Percentiles rank a stretch among this genome's conserved stretches.
These are phyloP conservation scores for Termitomyces sp. DNA, from an alignment of 768 basidiomycete genomes.

Conservation along the genomic window DNA sequence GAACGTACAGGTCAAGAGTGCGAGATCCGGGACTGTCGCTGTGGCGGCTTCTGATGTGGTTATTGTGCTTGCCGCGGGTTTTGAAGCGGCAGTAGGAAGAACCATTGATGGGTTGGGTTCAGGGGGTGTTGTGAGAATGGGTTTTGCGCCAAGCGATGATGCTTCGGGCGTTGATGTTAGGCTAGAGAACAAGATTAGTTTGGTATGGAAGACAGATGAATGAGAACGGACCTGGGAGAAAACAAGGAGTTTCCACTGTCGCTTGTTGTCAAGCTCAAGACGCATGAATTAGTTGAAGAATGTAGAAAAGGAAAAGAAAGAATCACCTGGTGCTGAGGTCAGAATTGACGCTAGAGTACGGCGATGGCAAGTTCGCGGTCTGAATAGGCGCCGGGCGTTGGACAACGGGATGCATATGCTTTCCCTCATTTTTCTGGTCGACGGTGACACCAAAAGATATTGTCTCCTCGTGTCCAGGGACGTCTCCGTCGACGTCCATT, in stretches of 20 bases:
- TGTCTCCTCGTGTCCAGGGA: neutral
- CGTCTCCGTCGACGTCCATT: conserved; percentile 11
- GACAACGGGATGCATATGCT: conserved; percentile 53
- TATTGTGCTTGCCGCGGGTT: neutral
- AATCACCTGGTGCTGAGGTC: conserved; percentile 8
- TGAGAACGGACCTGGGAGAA: neutral
- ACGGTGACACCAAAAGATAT: conserved; percentile 14
- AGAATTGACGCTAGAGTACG: neutral
- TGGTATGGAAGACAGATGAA: neutral
- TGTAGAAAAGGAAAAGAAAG: neutral
- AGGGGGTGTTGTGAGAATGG: neutral
- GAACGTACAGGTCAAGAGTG: conserved; percentile 37
- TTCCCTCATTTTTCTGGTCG: conserved; percentile 24
- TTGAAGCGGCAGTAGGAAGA: neutral
- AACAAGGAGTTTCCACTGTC: neutral
- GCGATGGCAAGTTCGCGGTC: conserved; percentile 9
- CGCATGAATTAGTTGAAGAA: neutral
- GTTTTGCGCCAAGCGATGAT: neutral
- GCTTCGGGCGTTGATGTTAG: neutral
- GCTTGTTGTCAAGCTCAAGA: neutral
- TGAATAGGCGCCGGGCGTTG: conserved; percentile 23
- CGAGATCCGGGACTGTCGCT: conserved; percentile 5
- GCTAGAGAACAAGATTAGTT: neutral
- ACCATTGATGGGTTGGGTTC: neutral
- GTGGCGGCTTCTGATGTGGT: neutral